A percentile compares a stretch with the other conserved stretches of the same genome.
Evolutionary conservation across 108 stramenopile genomes (phyloP).

Genomic region (Conticribra guillardii): DNA sequence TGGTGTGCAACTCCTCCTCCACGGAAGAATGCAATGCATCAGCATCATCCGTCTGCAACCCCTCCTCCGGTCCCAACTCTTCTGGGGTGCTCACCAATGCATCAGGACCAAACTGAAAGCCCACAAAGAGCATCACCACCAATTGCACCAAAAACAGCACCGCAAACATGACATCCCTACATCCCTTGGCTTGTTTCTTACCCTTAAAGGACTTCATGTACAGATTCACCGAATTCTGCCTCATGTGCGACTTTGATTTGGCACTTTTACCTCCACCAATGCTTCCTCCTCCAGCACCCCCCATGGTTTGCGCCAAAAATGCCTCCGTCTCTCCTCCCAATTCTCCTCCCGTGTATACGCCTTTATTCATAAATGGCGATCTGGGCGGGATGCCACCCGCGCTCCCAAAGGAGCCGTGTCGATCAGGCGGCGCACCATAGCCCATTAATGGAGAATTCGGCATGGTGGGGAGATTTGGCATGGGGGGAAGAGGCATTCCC

Average conservation of each 20-base stretch:
- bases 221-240: slow-evolving; percentile 74
- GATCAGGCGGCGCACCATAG: not conserved
- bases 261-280: no score
- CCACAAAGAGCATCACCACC: slow-evolving; percentile 52
- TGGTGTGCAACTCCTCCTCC: no score
- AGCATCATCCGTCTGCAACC: slow-evolving; percentile 35
- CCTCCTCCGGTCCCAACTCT: slow-evolving; percentile 28
- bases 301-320: slow-evolving; percentile 23
- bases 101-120: slow-evolving; percentile 65
- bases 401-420: not conserved
- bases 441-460: slow-evolving; percentile 7
- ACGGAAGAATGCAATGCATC: slow-evolving; percentile 26
- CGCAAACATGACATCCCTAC: slow-evolving; percentile 68
- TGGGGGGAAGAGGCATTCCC: slow-evolving; percentile 11
- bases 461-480: slow-evolving; percentile 7
- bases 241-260: slow-evolving; percentile 73
- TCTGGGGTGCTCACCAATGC: slow-evolving; percentile 40
- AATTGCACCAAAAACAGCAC: slow-evolving; percentile 74
- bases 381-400: not conserved
- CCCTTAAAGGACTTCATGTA: slow-evolving; percentile 81
- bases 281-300: slow-evolving; percentile 4
- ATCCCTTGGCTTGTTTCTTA: slow-evolving; percentile 60
- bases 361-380: slow-evolving; percentile 7
- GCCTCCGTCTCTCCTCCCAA: slow-evolving; percentile 20
- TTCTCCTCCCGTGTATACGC: slow-evolving; percentile 25